phyloP scores from a whole-genome alignment of 495 filamentous ascomycete species.

The Lophiotrema nucula region DNA sequence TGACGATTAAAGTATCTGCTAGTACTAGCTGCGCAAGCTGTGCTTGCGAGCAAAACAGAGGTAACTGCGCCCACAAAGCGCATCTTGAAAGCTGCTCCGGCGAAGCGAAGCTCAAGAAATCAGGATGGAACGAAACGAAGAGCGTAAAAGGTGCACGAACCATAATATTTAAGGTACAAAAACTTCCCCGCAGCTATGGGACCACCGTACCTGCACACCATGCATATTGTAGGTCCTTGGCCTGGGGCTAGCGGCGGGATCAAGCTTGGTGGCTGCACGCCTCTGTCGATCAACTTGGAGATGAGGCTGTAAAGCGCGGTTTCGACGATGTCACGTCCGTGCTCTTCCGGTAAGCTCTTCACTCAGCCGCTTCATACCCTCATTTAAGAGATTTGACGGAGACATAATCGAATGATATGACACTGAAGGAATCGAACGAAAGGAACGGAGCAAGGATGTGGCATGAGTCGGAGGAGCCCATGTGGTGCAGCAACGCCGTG shows the following conservation, averaged over 20 bases:
- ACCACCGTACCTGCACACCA: neutral
- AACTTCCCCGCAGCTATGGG: neutral
- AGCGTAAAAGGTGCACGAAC: neutral
- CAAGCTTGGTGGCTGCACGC: constrained; percentile 28
- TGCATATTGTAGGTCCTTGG: constrained; percentile 13
- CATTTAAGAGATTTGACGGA: too few relatives aligned
- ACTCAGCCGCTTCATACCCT: too few relatives aligned
- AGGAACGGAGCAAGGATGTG: neutral
- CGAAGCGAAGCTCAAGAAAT: neutral
- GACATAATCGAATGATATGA: too few relatives aligned
- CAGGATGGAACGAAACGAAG: neutral
- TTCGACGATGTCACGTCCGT: too few relatives aligned
- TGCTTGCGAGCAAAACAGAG: neutral
- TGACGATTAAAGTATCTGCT: constrained; percentile 7
- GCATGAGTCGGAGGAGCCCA: neutral
- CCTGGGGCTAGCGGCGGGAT: constrained; percentile 14
- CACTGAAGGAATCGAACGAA: too few relatives aligned
- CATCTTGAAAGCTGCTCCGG: neutral
- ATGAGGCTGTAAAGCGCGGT: too few relatives aligned
- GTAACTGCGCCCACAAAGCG: constrained; percentile 1
- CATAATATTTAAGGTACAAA: neutral
- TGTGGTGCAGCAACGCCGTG: constrained; percentile 8
- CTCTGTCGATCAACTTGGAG: constrained; percentile 14
- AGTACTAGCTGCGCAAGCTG: constrained; percentile 2
- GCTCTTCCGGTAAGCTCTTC: too few relatives aligned